Conservation (phyloP, 1,139 yeast genomes). For the Lodderomyces elongisporus region DNA sequence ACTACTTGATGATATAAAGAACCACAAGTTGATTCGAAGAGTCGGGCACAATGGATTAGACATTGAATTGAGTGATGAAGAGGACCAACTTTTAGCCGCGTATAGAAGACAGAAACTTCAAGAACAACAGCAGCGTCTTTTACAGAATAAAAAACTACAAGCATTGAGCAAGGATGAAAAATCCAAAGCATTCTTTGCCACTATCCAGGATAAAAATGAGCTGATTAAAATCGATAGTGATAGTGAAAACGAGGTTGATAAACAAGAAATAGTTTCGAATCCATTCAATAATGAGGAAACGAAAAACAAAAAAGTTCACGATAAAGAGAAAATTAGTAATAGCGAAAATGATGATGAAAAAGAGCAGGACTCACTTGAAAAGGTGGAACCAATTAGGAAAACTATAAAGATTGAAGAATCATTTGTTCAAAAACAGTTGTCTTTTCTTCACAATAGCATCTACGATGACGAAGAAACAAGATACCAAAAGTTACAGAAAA, state of each 20-base stretch:
- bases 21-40: slow-evolving; percentile 72
- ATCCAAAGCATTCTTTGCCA: slow-evolving; percentile 68
- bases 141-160: slow-evolving; percentile 50
- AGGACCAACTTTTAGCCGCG: slow-evolving; percentile 53
- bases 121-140: slow-evolving; percentile 51
- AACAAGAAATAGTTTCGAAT: slow-evolving; percentile 1
- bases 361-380: slow-evolving; percentile 15
- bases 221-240: slow-evolving; percentile 25
- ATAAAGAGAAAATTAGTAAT: slow-evolving; percentile 1
- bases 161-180: slow-evolving; percentile 48
- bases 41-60: slow-evolving; percentile 49
- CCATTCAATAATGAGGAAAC: slow-evolving; percentile 3
- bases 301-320: slow-evolving; percentile 2
- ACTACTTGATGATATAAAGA: slow-evolving; percentile 74
- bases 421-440: slow-evolving; percentile 59
- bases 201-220: slow-evolving; percentile 50
- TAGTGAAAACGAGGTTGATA: slow-evolving; percentile 12
- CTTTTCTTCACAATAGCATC: slow-evolving; percentile 48
- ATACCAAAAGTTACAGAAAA: slow-evolving; percentile 29
- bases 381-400: slow-evolving; percentile 16
- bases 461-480: slow-evolving; percentile 28
- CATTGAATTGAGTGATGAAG: slow-evolving; percentile 64
- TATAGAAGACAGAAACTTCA: slow-evolving; percentile 49
- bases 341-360: slow-evolving; percentile 16
- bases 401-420: slow-evolving; percentile 41